These are phyloP conservation scores for Fusarium azukiicola DNA, from an alignment of 2,329 filamentous ascomycete genomes.

Conservation along the genomic window DNA sequence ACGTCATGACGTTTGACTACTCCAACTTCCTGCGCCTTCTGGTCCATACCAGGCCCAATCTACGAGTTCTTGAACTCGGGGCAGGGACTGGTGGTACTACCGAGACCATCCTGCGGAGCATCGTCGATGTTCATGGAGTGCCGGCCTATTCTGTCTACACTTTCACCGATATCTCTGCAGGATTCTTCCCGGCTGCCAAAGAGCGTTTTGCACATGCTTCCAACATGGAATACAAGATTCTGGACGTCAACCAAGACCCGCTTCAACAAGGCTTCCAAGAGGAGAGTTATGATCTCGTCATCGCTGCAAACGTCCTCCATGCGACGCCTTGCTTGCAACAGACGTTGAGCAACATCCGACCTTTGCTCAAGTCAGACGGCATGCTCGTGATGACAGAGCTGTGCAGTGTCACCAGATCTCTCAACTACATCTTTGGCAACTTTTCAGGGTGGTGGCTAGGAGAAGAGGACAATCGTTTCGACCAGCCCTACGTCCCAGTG, in stretches of 20 bases:
- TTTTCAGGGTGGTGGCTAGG: constrained; percentile 59
- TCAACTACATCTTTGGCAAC: constrained; percentile 53
- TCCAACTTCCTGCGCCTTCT: constrained; percentile 18
- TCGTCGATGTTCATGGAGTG: background rate
- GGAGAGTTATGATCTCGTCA: constrained; percentile 49
- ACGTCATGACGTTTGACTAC: constrained; percentile 24
- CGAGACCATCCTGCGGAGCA: constrained; percentile 12
- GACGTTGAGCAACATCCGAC: constrained; percentile 42
- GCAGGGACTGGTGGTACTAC: constrained; percentile 60
- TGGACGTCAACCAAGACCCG: constrained; percentile 46
- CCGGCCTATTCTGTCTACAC: constrained; percentile 57
- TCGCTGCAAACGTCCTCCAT: constrained; percentile 57
- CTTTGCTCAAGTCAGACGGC: constrained; percentile 55
- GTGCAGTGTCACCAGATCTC: constrained; percentile 30
- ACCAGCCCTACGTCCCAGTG: constrained; percentile 31
- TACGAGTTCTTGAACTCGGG: constrained; percentile 65
- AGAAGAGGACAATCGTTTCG: constrained; percentile 18
- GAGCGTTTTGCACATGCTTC: constrained; percentile 25
- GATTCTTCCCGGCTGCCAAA: constrained; percentile 56
- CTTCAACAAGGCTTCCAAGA: constrained; percentile 43
- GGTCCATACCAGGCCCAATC: constrained; percentile 58
- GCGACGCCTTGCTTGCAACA: constrained; percentile 53
- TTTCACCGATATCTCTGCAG: constrained; percentile 64
- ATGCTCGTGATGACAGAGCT: constrained; percentile 55
- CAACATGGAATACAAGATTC: constrained; percentile 51